Percentiles rank a stretch among this genome's conserved stretches.
Conservation (phyloP, 2,329 filamentous ascomycete species). For the Exutisphaerella laricina region DNA sequence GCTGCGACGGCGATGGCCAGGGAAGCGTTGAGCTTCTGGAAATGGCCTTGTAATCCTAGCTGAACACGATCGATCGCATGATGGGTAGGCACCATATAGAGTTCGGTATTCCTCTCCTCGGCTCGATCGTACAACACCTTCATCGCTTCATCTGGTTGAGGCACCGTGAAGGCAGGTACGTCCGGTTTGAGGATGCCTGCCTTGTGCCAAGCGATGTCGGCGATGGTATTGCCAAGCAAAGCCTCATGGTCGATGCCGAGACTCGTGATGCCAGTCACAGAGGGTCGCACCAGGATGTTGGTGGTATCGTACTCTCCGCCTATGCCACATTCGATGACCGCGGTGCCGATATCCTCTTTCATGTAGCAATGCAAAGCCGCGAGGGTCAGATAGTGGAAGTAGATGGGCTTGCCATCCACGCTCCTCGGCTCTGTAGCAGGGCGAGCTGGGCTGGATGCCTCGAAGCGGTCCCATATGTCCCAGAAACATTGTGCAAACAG, state of each 20-base stretch:
- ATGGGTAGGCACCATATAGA: conserved; percentile 48
- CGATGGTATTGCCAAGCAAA: conserved; percentile 72
- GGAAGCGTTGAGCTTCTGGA: conserved; percentile 59
- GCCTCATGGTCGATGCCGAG: conserved; percentile 80
- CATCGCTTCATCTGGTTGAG: conserved; percentile 51
- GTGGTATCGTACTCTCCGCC: conserved; percentile 92
- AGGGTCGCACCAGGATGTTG: conserved; percentile 70
- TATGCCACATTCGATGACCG: conserved; percentile 88
- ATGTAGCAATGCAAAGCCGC: conserved; percentile 82
- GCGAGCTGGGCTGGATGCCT: conserved; percentile 48
- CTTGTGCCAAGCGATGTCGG: conserved; percentile 89
- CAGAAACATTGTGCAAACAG: conserved; percentile 75
- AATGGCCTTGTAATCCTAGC: conserved; percentile 56
- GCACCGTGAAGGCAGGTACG: conserved; percentile 57
- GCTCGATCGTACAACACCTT: conserved; percentile 53
- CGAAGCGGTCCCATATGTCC: conserved; percentile 70
- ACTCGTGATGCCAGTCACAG: conserved; percentile 68
- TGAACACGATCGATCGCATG: conserved; percentile 45
- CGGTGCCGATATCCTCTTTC: conserved; percentile 66
- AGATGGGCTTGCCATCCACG: conserved; percentile 68
- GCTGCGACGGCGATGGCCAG: conserved; percentile 55
- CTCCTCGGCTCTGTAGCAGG: conserved; percentile 47
- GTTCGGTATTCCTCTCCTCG: conserved; percentile 42
- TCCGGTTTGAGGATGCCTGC: conserved; percentile 74
- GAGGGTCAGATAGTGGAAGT: conserved; percentile 86